Base-by-base conservation (phyloP, 2,329 filamentous ascomycete genomes). In the Verticillium zaregamsianum region DNA sequence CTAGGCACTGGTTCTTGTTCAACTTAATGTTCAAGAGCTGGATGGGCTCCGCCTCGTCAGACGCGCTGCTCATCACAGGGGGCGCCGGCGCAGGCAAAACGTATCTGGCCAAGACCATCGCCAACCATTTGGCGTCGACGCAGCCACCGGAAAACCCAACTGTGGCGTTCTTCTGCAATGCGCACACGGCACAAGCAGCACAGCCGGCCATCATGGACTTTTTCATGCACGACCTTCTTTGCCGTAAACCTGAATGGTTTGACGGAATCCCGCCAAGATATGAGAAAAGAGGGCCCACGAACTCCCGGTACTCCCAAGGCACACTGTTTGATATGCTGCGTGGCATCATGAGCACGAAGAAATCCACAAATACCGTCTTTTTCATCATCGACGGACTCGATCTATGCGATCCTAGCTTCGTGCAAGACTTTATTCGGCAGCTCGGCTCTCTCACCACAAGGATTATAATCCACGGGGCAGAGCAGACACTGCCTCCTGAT, bases 361-460 rank as follows among this genome's bases (percentile, higher is more conserved):
- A 12, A 33, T 2, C 60, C 23, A 23, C 20, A 5, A 54, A 59
- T 3, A 64, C 59, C 1, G 64, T 69, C 28, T 70, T 63, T 17
- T 52, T 70, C 15, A 61, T 70, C 12, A 57, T 69, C 15, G 68
- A 70, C 56, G 68, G 68, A 2, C 39, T 69, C 12, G 63, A 69
- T 2, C 62, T 67, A n/a, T 65, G 64, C 17, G 64, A 64, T 15
- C 28, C 37, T 1, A 28, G 35, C 3, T 66, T 59, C 32, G 54
- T 59, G 2, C 54, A 37, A 15, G 54, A 65, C 7, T 57, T 67
- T 1, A 59, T 67, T 3, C 35, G 35, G 4, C 55, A 65, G 2
- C 45, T 64, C 11, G 40, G n/a, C 14, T 32, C 35, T 17, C 59
- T 65, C 0, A 31, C 55, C 2, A 52, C 62, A 25, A 39, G 54